Evolutionary conservation across 2,329 filamentous ascomycete species (phyloP), one percentile per base, ranked within the genome.

Genomic region (Aspergillus eucalypticola): DNA sequence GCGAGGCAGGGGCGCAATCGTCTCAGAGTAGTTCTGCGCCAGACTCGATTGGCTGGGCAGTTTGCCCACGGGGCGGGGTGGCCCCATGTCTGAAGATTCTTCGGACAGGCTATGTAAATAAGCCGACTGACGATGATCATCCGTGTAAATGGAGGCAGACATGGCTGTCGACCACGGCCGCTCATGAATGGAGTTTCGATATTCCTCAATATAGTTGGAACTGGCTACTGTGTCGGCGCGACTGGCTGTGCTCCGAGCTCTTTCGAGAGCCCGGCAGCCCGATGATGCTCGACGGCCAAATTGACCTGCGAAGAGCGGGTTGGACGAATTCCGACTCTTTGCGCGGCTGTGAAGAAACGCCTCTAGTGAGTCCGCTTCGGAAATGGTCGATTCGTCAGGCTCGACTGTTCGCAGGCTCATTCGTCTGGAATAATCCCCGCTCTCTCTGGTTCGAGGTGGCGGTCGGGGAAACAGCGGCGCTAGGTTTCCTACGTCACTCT

Each of bases 271-370:
- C 17, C 75, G 73, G 13, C 72, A 54, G 15, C 70, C 71, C 6
- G 73, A 74, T 3, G 74, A 74, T 8, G 64, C 66, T 44, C 72
- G 72, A 32, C 72, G 73, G 32, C 67, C 71, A 54, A 71, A 64
- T 57, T 75, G 72, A 2, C 71, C 73, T 2, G 75, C 74, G 59
- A 77, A 76, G 48, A 76, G 60, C 2, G 75, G 75, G 51, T 76
- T 77, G 29, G 72, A 66, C 2, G 75, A 76, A 60, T 76, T 76
- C 56, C 75, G 72, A 54, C 69, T 66, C 54, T 74, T 76, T 44
- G 75, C 75, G 3, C 75, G 73, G 46, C 67, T 71, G 59, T 77
- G 74, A 13, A 77, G 73, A 58, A 77, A 77, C 3, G 74, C 75
- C 54, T 76, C 75, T 10, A 77, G 60, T 6, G 74, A 76, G 53